Conservation (phyloP, 768 basidiomycete genomes). For the Lactarius pseudohatsudake region DNA sequence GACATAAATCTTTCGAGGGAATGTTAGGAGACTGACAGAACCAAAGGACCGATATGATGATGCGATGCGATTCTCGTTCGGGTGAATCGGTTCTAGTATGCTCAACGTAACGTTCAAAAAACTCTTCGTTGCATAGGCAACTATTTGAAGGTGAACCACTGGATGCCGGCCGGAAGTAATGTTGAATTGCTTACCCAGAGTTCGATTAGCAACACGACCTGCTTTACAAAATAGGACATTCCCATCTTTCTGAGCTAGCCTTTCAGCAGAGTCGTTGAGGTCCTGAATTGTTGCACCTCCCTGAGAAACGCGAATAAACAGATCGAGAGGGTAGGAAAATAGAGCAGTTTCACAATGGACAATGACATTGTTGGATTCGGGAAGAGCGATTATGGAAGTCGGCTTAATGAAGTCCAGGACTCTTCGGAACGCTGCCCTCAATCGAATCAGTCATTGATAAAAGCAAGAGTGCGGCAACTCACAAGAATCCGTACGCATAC, state of each 20-base stretch:
- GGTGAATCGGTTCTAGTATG: slow-evolving; percentile 54
- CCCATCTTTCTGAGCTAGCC: slow-evolving; percentile 52
- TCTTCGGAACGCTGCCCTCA: slow-evolving; percentile 52
- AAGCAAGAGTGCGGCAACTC: slow-evolving; percentile 30
- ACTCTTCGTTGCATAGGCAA: slow-evolving; percentile 66
- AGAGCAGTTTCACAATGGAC: slow-evolving; percentile 60
- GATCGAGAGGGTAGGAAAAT: slow-evolving; percentile 66
- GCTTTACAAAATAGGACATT: slow-evolving; percentile 63
- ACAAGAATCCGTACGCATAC: slow-evolving; percentile 56
- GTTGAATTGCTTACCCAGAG: slow-evolving; percentile 49
- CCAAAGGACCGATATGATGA: slow-evolving; percentile 61
- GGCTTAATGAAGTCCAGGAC: slow-evolving; percentile 54
- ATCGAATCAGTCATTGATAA: slow-evolving; percentile 6
- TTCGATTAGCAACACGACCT: slow-evolving; percentile 51
- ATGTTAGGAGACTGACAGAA: slow-evolving; percentile 47
- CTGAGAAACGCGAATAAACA: slow-evolving; percentile 59
- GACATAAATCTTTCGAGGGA: not conserved
- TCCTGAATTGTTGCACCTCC: slow-evolving; percentile 47
- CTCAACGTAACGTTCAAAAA: slow-evolving; percentile 60
- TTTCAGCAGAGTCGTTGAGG: slow-evolving; percentile 60
- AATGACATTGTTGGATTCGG: slow-evolving; percentile 63
- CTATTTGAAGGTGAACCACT: slow-evolving; percentile 39
- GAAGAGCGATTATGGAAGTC: slow-evolving; percentile 56
- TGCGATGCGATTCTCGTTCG: slow-evolving; percentile 38
- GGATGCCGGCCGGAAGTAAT: not conserved